A percentile compares a stretch with the other conserved stretches of the same genome.
Conservation (phyloP, 495 filamentous ascomycete species). For the Delitschia confertaspora region DNA sequence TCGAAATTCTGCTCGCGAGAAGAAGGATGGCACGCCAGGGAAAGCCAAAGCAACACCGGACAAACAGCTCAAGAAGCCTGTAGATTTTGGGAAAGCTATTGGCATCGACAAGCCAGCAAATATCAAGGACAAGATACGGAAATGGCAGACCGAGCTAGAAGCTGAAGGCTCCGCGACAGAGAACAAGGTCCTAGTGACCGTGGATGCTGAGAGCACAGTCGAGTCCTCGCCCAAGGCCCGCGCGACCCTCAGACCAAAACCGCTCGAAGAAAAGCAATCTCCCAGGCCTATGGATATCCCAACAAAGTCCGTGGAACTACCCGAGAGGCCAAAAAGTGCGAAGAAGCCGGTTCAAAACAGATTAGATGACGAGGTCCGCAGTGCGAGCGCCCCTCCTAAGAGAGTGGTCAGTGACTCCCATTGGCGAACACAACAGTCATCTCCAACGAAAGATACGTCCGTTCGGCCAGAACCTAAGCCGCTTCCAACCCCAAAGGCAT, state of each 20-base stretch:
- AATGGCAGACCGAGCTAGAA: slow-evolving; percentile 28
- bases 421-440: slow-evolving; percentile 33
- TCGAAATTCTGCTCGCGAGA: slow-evolving; percentile 4
- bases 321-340: slow-evolving; percentile 15
- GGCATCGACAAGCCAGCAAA: slow-evolving; percentile 26
- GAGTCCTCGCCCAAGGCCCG: slow-evolving; percentile 14
- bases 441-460: slow-evolving; percentile 6
- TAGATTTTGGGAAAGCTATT: slow-evolving; percentile 27
- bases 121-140: slow-evolving; percentile 28
- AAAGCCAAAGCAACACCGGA: slow-evolving; percentile 3
- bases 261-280: slow-evolving; percentile 6
- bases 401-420: slow-evolving; percentile 39
- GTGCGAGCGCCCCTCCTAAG: slow-evolving; percentile 37
- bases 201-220: slow-evolving; percentile 2
- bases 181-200: slow-evolving; percentile 6
- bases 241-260: slow-evolving; percentile 3
- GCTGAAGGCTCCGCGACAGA: slow-evolving; percentile 22
- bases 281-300: slow-evolving; percentile 8
- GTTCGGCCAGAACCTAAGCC: slow-evolving; percentile 15
- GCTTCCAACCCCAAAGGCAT: slow-evolving; percentile 22
- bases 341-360: slow-evolving; percentile 26
- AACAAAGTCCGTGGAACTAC: slow-evolving; percentile 4
- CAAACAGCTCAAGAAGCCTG: slow-evolving; percentile 17
- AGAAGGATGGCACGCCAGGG: slow-evolving; percentile 19
- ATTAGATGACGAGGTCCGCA: slow-evolving; percentile 30